These are phyloP conservation scores for Chrysopogon serrulatus DNA, from an alignment of 176 grass and related monocot species.

Conservation along the genomic window DNA sequence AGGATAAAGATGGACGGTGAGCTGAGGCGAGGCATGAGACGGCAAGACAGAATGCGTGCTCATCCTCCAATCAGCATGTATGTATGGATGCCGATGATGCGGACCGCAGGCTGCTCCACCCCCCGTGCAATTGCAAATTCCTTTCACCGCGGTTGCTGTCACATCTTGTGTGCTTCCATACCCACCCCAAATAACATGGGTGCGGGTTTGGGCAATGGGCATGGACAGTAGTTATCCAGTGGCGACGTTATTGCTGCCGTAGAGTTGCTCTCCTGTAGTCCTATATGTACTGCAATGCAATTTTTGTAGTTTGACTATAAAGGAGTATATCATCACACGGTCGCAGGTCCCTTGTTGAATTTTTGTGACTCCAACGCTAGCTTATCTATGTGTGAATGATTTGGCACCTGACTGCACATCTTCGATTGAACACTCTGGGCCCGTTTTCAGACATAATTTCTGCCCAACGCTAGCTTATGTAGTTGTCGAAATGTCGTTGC, in stretches of 20 bases:
- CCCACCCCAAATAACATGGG: too few species aligned
- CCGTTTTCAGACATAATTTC: background rate
- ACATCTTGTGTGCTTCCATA: background rate
- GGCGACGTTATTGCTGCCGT: too few species aligned
- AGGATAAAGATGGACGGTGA: slow-evolving; percentile 9
- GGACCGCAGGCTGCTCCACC: background rate
- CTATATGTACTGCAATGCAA: background rate
- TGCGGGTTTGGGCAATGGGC: too few species aligned
- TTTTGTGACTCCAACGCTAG: background rate
- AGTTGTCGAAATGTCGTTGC: background rate
- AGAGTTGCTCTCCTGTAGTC: background rate
- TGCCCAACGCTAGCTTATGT: background rate
- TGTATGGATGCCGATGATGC: background rate
- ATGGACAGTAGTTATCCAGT: too few species aligned
- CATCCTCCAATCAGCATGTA: slow-evolving; percentile 1
- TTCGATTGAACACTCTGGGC: background rate
- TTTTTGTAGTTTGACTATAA: background rate
- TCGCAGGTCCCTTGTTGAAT: background rate
- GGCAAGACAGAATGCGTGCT: background rate
- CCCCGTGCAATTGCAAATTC: too few species aligned
- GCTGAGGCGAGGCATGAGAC: background rate
- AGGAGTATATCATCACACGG: background rate
- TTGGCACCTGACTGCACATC: background rate
- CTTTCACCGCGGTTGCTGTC: background rate
- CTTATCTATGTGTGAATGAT: background rate